phyloP scores from a whole-genome alignment of 2,329 filamentous ascomycete species.

The Pyrenophora seminiperda region DNA sequence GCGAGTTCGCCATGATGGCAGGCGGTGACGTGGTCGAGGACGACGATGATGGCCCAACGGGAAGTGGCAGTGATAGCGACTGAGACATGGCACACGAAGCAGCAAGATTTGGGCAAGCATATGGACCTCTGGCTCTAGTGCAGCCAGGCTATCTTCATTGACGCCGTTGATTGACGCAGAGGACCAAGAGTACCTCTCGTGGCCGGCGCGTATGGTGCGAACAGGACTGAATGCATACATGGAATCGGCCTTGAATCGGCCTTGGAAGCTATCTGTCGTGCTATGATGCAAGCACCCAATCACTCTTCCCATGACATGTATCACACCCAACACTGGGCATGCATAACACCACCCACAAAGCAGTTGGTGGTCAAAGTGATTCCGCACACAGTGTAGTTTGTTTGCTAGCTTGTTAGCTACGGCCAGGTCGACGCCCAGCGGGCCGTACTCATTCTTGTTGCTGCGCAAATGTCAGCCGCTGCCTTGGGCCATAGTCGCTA shows the following conservation, averaged over 20 bases:
- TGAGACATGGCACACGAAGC: slow-evolving; percentile 18
- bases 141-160: slow-evolving; percentile 11
- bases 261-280: background rate
- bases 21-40: slow-evolving; percentile 57
- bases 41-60: slow-evolving; percentile 54
- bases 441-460: slow-evolving; percentile 27
- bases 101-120: background rate
- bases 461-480: slow-evolving; percentile 16
- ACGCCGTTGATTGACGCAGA: slow-evolving; percentile 8
- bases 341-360: no score
- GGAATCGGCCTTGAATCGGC: slow-evolving; percentile 6
- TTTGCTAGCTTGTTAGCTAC: background rate
- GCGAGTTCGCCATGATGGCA: slow-evolving; percentile 66
- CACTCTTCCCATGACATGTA: no score
- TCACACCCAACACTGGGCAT: no score
- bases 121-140: background rate
- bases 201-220: slow-evolving; percentile 1
- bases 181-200: slow-evolving; percentile 5
- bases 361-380: background rate
- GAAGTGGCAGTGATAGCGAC: slow-evolving; percentile 56
- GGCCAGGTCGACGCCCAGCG: background rate
- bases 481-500: background rate
- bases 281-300: background rate
- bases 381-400: background rate
- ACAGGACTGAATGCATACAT: slow-evolving; percentile 7